A percentile compares a stretch with the other conserved stretches of the same genome.
These are phyloP conservation scores for Vaccinium corymbosum DNA, from an alignment of 148 eudicot species.

Conservation along the genomic window DNA sequence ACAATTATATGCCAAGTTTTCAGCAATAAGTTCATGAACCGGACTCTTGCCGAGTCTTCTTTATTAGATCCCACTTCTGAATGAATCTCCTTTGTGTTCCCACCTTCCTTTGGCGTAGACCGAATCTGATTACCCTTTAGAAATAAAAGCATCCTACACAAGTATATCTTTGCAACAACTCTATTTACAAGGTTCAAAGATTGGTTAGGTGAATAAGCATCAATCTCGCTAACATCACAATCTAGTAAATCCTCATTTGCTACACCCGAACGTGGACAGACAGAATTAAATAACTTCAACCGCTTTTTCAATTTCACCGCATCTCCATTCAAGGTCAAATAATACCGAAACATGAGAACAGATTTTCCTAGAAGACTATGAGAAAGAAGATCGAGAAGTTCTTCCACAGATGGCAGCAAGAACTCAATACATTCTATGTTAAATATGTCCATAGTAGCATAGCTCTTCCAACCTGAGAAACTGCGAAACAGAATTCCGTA, in stretches of 20 bases:
- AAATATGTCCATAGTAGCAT: conserved; percentile 50
- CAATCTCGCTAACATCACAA: conserved; percentile 29
- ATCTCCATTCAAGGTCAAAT: conserved; percentile 34
- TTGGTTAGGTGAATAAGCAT: conserved; percentile 39
- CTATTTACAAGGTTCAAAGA: conserved; percentile 50
- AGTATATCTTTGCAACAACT: conserved; percentile 53
- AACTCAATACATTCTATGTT: conserved; percentile 35
- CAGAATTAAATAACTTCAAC: conserved; percentile 47
- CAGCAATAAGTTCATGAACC: conserved; percentile 55
- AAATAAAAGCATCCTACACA: conserved; percentile 57
- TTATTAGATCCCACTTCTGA: conserved; percentile 23
- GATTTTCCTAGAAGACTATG: conserved; percentile 69
- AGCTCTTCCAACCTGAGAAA: conserved; percentile 65
- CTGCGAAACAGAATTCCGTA: conserved; percentile 47
- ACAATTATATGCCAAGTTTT: conserved; percentile 58
- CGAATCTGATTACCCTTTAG: conserved; percentile 29
- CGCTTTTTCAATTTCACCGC: conserved; percentile 31
- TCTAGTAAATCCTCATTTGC: conserved; percentile 37
- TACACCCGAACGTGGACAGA: conserved; percentile 34
- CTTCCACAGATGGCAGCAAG: conserved; percentile 40
- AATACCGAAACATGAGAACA: conserved; percentile 41
- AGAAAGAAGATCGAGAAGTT: conserved; percentile 39
- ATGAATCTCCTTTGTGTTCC: conserved; percentile 11
- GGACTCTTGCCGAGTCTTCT: conserved; percentile 31
- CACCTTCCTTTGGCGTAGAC: conserved; percentile 25